Evolutionary conservation across 1,139 yeast genomes (phyloP).

Genomic region (Blastobotrys niveus): DNA sequence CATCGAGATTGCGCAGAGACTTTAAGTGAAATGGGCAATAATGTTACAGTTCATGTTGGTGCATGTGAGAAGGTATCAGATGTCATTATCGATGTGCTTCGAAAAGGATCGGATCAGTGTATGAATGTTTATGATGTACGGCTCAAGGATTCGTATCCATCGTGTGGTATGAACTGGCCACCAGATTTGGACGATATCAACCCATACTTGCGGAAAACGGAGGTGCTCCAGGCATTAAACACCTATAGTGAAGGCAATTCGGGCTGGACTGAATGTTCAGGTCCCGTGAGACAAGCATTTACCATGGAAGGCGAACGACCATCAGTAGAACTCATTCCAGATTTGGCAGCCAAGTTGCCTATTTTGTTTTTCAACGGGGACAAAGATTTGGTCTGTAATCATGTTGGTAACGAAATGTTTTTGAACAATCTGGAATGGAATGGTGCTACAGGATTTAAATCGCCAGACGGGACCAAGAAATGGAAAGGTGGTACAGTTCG

Average conservation of each 20-base stretch:
- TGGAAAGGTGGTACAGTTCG: conserved; percentile 24
- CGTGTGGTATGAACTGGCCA: conserved; percentile 97
- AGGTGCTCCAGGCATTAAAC: conserved; percentile 53
- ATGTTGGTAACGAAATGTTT: conserved; percentile 64
- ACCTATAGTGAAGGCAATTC: conserved; percentile 30
- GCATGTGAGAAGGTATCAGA: conserved; percentile 31
- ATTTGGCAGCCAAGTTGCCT: conserved; percentile 49
- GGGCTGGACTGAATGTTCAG: conserved; percentile 74
- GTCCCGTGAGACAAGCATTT: conserved; percentile 49
- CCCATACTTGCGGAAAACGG: conserved; percentile 52
- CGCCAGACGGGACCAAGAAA: conserved; percentile 13
- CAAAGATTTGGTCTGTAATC: conserved; percentile 83
- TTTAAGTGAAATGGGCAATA: conserved; percentile 28
- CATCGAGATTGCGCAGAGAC: conserved; percentile 31
- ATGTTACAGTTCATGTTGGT: conserved; percentile 26
- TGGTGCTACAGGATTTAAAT: conserved; percentile 48
- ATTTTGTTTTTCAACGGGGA: conserved; percentile 81
- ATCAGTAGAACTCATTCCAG: conserved; percentile 60
- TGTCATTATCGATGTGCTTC: conserved; percentile 16
- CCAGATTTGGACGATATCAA: conserved; percentile 54
- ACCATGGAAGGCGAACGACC: conserved; percentile 52
- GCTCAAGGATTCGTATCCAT: conserved; percentile 64
- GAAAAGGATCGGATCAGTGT: conserved; percentile 41
- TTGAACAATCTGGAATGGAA: conserved; percentile 64
- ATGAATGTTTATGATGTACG: conserved; percentile 78